Evolutionary conservation across 2,329 filamentous ascomycete genomes (phyloP), one percentile per base, ranked within the genome.

Genomic region (Setomelanomma holmii): DNA sequence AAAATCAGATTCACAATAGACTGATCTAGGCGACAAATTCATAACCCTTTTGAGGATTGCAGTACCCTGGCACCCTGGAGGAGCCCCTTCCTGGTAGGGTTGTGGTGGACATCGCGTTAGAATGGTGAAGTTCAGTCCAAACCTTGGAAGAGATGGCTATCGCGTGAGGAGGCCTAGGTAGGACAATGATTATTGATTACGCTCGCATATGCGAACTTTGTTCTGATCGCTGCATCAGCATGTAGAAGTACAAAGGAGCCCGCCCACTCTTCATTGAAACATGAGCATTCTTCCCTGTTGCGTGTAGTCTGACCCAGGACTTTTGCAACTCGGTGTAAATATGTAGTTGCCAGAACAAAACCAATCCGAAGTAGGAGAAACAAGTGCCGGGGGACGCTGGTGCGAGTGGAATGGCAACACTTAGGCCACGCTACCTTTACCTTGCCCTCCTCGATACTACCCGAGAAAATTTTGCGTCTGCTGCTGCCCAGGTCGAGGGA

Each of bases 401-500:
- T 30, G 42, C 27, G 8, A 34, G 20, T 34, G 10, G 11, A 35
- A 16, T 17, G 21, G 7, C 27, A 35, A 45, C 35, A 22, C 40
- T 11, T 14, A 27, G 4, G 41, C 14, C 22, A 21, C 36, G 19
- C 23, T 16, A 19, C 36, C 22, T 14, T 39, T 10, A 27, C n/a
- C 23, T 14, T 34, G 30, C 19, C 21, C 41, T 17, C 16, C 40
- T 22, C 20, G 40, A 40, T 21, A 34, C 58, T 66, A 71, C 20
- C 68, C 66, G 35, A 69, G 48, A 36, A 67, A 71, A 30, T 71
- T 69, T 24, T 64, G 67, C 41, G 56, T 44, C 23, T 63, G 63
- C 40, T 71, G 66, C 47, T 64, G 75, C 66, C 84, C 86, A 1
- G 91, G 91, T 50, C 93, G 82, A 8, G 95, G 95, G 69, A 99